Percentiles rank a stretch among this genome's conserved stretches.
Evolutionary conservation across 1,284 basidiomycete genomes (phyloP).

Genomic region (Chondrostereum purpureum): DNA sequence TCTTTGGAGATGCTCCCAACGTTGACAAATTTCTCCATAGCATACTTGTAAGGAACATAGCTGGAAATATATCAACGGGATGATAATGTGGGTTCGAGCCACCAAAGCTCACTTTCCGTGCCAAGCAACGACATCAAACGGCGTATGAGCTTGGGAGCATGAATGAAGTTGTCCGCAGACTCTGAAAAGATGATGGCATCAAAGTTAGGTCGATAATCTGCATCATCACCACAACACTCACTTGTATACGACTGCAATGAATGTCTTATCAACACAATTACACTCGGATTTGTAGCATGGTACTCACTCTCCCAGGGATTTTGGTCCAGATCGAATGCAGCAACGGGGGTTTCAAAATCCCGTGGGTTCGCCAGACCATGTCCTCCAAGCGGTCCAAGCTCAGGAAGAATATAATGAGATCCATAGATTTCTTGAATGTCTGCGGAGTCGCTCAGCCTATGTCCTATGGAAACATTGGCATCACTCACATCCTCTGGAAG

Average conservation of each 20-base stretch:
- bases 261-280: neutral
- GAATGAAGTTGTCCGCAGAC: constrained; percentile 50
- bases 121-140: constrained; percentile 72
- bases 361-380: constrained; percentile 56
- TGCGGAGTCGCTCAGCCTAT: constrained; percentile 18
- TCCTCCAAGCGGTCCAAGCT: constrained; percentile 60
- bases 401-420: constrained; percentile 57
- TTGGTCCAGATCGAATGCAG: constrained; percentile 59
- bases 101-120: constrained; percentile 48
- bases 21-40: constrained; percentile 57
- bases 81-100: neutral
- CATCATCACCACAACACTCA: constrained; percentile 16
- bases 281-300: neutral
- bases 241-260: constrained; percentile 43
- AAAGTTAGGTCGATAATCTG: neutral
- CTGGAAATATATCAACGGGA: constrained; percentile 23
- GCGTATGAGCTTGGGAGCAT: constrained; percentile 58
- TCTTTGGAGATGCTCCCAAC: constrained; percentile 63
- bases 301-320: constrained; percentile 49
- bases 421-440: constrained; percentile 60
- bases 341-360: constrained; percentile 60
- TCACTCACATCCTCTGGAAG: constrained; percentile 43
- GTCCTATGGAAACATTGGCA: neutral
- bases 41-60: constrained; percentile 71
- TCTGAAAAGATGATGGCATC: constrained; percentile 23